Evolutionary conservation across 2,329 filamentous ascomycete species (phyloP), one percentile per base, ranked within the genome.

Genomic region (Colletotrichum graminicola): DNA sequence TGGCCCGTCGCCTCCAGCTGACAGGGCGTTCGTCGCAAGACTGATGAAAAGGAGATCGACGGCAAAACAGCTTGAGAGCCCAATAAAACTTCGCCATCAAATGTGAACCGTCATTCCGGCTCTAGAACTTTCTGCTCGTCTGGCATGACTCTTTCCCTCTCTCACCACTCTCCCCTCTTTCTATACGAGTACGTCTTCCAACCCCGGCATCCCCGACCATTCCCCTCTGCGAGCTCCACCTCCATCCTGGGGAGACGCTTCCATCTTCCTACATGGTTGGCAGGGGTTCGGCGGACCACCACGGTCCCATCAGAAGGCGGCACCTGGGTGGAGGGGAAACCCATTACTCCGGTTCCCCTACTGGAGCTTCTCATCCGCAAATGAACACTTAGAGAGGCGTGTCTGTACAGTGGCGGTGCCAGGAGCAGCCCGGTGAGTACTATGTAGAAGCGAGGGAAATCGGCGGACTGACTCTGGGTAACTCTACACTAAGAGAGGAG

Each of bases 1-100:
- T 45, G 43, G 8, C 29, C 21, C 26, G 2, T 6, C 11, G 2
- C 14, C 11, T 23, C 32, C 11, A 21, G 16, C 36, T 26, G n/a
- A 51, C 43, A n/a, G 49, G 59, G 43, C 21, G 59, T 39, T 51
- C 45, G 32, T 62, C 29, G 45, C 45, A 62, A 62, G 45, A n/a
- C 43, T 32, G 39, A 62, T 26, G n/a, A 14, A 14, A 26, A 5
- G 8, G 39, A 43, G 39, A 60, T 23, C 16, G 29, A 4, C 12
- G 18, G 8, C 1, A 39, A 16, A 12, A 43, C 4, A 5, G 21
- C 12, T 23, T 12, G n/a, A 21, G 4, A 8, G 21, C 26, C 29
- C 45, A 3, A 11, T 21, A 29, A 49, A 14, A 11, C 29, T 36
- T n/a, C 16, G 29, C 34, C 43, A 23, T 34, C 32, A 3, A 12